Evolutionary conservation across 139 green algal species (phyloP).

Genomic region (Tetradesmus lagerheimii): DNA sequence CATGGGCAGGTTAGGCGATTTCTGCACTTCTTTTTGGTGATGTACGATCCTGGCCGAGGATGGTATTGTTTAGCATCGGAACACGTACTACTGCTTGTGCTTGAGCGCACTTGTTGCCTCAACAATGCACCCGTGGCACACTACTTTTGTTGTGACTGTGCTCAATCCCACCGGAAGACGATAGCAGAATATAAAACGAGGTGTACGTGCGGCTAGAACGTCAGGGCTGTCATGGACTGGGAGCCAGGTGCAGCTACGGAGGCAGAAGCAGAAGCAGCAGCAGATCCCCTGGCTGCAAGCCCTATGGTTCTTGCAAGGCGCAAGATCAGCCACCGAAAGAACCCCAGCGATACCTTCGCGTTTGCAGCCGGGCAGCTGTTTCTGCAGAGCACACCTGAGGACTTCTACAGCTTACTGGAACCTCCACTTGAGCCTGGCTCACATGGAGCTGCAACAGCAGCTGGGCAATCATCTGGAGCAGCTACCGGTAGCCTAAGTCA

Average conservation of each 20-base stretch:
- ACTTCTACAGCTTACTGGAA: conserved; percentile 27
- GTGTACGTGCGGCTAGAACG: neutral
- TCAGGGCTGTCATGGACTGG: neutral
- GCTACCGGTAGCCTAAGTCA: neutral
- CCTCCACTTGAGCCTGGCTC: neutral
- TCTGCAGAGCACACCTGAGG: conserved; percentile 17
- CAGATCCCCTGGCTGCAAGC: neutral
- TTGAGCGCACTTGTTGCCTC: neutral
- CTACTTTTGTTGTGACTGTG: neutral
- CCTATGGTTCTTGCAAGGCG: neutral
- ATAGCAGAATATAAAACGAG: neutral
- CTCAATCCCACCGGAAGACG: too few species aligned
- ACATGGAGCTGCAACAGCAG: neutral
- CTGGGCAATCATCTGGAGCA: neutral
- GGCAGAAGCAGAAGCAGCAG: neutral
- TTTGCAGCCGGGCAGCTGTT: conserved; percentile 50
- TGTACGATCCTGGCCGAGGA: neutral
- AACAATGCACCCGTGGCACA: neutral
- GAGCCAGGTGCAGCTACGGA: neutral
- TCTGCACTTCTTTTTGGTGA: neutral
- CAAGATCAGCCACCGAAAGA: conserved; percentile 44
- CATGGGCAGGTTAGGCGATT: neutral
- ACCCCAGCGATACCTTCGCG: conserved; percentile 52
- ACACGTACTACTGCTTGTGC: neutral
- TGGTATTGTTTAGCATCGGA: neutral